Evolutionary conservation across 2,329 filamentous ascomycete genomes (phyloP), one percentile per base, ranked within the genome.

Genomic region (Phyllosticta citriasiana): DNA sequence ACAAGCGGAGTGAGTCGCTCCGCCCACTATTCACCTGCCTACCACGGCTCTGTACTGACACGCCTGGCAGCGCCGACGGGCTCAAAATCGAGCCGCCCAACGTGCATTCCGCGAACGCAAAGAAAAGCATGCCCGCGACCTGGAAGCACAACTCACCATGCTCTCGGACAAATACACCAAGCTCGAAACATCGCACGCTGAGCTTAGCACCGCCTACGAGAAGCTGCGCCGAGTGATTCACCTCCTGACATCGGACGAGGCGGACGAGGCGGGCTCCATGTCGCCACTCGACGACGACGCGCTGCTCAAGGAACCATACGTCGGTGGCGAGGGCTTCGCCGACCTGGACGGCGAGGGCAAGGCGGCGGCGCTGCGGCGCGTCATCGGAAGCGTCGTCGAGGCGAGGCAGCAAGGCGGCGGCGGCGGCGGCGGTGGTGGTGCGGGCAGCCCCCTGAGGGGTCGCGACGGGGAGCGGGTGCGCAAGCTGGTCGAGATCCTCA

Each of bases 101-200:
- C 75, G 83, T 62, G 83, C 82, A 0, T 85, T 85, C 67, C 77
- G 83, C 55, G 82, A 86, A 69, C 78, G 83, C 59, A 86, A 85
- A 67, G 83, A 87, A 67, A 84, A 86, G 69, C 81, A 85, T 64
- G 85, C 86, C 67, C 81, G 81, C 63, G 84, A 87, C 65, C 79
- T 87, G 22, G 84, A 87, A 69, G 69, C 76, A 40, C 78, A 84
- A 57, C 78, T 87, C 33, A 72, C 72, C 55, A 78, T 81, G 19
- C 73, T 83, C 57, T 79, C 80, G 64, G 78, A 80, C 25, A 81
- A 80, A 65, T 82, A 85, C 69, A 80, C 79, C 62, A 76, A 77
- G 35, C 78, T 86, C 59, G 78, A 79, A 64, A 76, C 78, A 57
- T 82, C 82, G 4, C 84, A 85, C 67, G 72, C 66, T 0, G 72